A percentile compares a stretch with the other conserved stretches of the same genome.
Conservation (phyloP, 2,329 filamentous ascomycete species). For the Botrytis galanthina region DNA sequence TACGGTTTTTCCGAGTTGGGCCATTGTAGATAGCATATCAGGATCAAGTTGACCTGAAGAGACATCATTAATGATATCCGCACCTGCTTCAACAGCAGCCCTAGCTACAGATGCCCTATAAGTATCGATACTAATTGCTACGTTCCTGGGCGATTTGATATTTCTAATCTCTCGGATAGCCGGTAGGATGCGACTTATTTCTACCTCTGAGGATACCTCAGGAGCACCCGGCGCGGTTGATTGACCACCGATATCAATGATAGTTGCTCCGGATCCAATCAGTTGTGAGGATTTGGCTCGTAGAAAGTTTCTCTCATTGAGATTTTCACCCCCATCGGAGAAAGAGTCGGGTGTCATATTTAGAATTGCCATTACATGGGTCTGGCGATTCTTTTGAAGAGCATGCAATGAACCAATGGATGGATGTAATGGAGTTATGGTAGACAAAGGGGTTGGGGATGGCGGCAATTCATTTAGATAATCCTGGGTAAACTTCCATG, state of each 20-base stretch:
- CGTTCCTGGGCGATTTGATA: slow-evolving; percentile 57
- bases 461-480: slow-evolving; percentile 58
- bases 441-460: slow-evolving; percentile 52
- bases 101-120: slow-evolving; percentile 83
- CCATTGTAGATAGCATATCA: slow-evolving; percentile 79
- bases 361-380: slow-evolving; percentile 87
- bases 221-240: slow-evolving; percentile 78
- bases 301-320: slow-evolving; percentile 36
- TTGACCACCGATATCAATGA: slow-evolving; percentile 91
- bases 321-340: slow-evolving; percentile 75
- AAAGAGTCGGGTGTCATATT: slow-evolving; percentile 97
- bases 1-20: slow-evolving; percentile 73
- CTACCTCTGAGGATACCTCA: slow-evolving; percentile 69
- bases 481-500: slow-evolving; percentile 61
- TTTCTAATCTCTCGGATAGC: slow-evolving; percentile 71
- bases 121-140: slow-evolving; percentile 88
- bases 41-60: slow-evolving; percentile 77
- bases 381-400: slow-evolving; percentile 53
- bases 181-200: slow-evolving; percentile 74
- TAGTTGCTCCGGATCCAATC: slow-evolving; percentile 65
- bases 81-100: slow-evolving; percentile 72
- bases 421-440: slow-evolving; percentile 55
- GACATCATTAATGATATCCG: slow-evolving; percentile 93
- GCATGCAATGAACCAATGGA: slow-evolving; percentile 57
- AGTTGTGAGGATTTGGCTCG: slow-evolving; percentile 38